Base-by-base conservation (phyloP, 2,329 filamentous ascomycete species). In the Ambrosiella cleistominuta region DNA sequence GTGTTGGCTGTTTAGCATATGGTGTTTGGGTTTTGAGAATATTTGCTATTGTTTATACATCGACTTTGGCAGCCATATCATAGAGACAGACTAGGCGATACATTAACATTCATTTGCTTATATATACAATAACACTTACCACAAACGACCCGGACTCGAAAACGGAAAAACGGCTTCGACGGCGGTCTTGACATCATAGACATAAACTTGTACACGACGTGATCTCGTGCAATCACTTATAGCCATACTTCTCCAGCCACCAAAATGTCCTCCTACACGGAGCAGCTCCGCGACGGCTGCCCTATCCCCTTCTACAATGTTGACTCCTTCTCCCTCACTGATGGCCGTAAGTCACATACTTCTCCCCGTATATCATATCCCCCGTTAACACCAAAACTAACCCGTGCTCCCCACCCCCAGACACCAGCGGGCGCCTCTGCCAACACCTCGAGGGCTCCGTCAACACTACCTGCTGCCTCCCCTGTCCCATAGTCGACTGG, bases 401-500 rank as follows among this genome's bases (percentile, higher is more conserved):
- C 63, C 40, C 60, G 17, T 37, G 27, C 15, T 62, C 44, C 27
- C 38, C 47, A 15, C 15, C 13, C 19, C 3, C 27, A 86, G 82
- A 79, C 65, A 67, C 81, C 45, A 71, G 73, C 19, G 82, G 82
- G 53, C 70, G 77, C 36, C 63, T 80, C 44, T 80, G 77, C 65
- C 71, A 72, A 77, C 68, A 65, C 7, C 63, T 78, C 27, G 66
- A 72, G 5, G 69, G 71, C 9, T 35, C 36, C 7, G 17, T 36
- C 7, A 74, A 74, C 40, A 64, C 82, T 3, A 74, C 74, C 40
- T 98, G 93, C 69, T 98, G 93, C 69, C 70, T 98, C 59, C 93
- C 93, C 61, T 98, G 93, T 69, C 93, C 93, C 38, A 76, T 87
- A 66, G 85, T 86, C 9, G 80, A 91, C 59, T 97, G 85, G 83